Evolutionary conservation across 306 rosid genomes (phyloP).

Genomic region (Ammopiptanthus mongolicus): DNA sequence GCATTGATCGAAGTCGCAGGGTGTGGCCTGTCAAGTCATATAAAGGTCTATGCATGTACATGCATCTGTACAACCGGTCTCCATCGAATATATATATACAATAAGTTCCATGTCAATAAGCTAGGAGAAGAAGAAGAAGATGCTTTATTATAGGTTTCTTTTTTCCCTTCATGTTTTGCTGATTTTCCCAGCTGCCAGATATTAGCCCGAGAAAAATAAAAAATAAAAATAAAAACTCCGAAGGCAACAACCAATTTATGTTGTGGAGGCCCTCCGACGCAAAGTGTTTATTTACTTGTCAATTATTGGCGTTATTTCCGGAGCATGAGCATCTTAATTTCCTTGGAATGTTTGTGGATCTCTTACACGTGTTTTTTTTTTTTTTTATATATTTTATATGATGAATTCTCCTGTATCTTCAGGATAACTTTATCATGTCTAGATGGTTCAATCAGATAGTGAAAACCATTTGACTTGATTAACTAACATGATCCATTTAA

Average conservation of each 20-base stretch:
- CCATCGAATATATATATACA: neutral
- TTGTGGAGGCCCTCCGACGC: neutral
- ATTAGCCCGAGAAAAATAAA: neutral
- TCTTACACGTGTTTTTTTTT: neutral
- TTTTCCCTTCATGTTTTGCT: neutral
- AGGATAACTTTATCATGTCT: too few relatives aligned
- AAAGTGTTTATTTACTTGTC: neutral
- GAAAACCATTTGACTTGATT: too few relatives aligned
- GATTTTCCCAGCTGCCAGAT: neutral
- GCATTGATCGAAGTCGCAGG: neutral
- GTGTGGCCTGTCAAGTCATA: neutral
- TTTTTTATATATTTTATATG: too few relatives aligned
- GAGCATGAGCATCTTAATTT: neutral
- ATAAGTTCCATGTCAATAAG: conserved; percentile 9
- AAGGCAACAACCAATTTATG: conserved; percentile 9
- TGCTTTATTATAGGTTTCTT: neutral
- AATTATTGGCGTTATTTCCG: conserved; percentile 3
- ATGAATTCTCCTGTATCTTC: too few relatives aligned
- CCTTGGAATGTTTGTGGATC: conserved; percentile 14
- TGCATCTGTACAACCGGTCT: neutral
- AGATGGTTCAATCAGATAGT: too few relatives aligned
- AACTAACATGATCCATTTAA: too few relatives aligned
- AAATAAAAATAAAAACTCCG: neutral
- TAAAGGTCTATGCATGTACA: conserved; percentile 3
- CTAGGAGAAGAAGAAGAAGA: conserved; percentile 5